phyloP scores from a whole-genome alignment of 164 flowering plant genomes.

The Brasenia schreberi region DNA sequence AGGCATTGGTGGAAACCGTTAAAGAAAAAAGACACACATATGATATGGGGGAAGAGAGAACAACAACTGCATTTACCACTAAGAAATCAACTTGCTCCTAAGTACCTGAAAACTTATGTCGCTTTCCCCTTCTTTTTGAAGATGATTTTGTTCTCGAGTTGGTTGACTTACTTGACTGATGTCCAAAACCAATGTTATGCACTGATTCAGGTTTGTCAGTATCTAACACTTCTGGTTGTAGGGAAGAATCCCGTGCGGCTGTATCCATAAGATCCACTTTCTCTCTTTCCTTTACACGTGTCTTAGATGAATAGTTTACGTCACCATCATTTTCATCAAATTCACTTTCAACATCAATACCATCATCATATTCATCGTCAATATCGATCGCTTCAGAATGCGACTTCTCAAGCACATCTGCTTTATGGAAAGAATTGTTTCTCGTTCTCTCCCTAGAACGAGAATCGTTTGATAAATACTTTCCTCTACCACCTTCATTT shows the following conservation, averaged over 20 bases:
- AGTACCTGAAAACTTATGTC: not conserved
- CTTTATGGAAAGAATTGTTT: conserved; percentile 9
- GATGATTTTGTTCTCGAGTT: not conserved
- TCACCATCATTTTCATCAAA: not conserved
- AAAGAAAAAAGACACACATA: too few species aligned
- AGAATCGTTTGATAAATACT: not conserved
- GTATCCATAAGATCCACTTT: not conserved
- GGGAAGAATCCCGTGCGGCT: conserved; percentile 1
- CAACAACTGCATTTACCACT: too few species aligned
- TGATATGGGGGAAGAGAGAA: too few species aligned
- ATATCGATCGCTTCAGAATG: conserved; percentile 27
- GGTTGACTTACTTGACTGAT: conserved; percentile 1
- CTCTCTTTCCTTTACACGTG: not conserved
- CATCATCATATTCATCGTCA: conserved; percentile 83
- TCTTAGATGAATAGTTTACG: not conserved
- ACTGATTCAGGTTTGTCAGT: not conserved
- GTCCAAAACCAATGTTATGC: not conserved
- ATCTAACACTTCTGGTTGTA: not conserved
- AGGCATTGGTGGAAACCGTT: too few species aligned
- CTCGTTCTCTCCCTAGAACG: conserved; percentile 13
- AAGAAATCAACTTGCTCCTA: too few species aligned
- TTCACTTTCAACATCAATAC: conserved; percentile 16
- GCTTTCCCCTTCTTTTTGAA: conserved; percentile 3
- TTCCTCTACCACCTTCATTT: conserved; percentile 14
- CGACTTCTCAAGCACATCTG: conserved; percentile 13